Percentiles rank a stretch among this genome's conserved stretches.
phyloP scores from a whole-genome alignment of 1,284 basidiomycete species.

The Tausonia pullulans region DNA sequence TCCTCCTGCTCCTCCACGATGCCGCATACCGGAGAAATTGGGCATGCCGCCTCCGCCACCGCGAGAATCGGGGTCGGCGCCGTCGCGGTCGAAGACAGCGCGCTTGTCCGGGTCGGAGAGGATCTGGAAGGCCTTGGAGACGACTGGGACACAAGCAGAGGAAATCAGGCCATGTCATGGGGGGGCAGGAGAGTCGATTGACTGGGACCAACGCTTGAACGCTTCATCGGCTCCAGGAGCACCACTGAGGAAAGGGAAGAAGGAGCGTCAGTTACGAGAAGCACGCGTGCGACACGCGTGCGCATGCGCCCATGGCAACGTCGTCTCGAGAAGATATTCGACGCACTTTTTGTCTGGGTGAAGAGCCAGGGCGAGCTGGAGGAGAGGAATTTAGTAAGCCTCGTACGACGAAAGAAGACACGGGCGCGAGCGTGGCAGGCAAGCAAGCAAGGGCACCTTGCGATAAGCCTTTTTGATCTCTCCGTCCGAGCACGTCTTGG shows the following conservation, averaged over 20 bases:
- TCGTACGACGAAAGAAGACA: background rate
- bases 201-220: constrained; percentile 72
- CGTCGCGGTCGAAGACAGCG: constrained; percentile 74
- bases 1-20: constrained; percentile 31
- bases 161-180: too few species aligned
- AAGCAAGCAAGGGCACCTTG: constrained; percentile 52
- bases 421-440: constrained; percentile 61
- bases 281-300: too few species aligned
- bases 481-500: constrained; percentile 72
- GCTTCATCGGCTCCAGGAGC: constrained; percentile 98
- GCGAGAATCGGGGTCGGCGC: constrained; percentile 78
- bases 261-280: too few species aligned
- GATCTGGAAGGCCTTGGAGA: constrained; percentile 95
- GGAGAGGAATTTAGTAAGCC: constrained; percentile 1
- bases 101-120: constrained; percentile 88
- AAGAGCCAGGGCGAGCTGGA: constrained; percentile 74
- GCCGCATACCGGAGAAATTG: constrained; percentile 33
- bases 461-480: constrained; percentile 96
- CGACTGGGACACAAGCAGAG: constrained; percentile 48
- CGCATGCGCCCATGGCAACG: too few species aligned
- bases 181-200: too few species aligned
- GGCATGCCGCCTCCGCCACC: constrained; percentile 37
- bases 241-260: constrained; percentile 36
- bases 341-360: constrained; percentile 86
- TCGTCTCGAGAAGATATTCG: background rate